Conservation (phyloP, 1,284 basidiomycete species). For the Moesziomyces parantarcticus region DNA sequence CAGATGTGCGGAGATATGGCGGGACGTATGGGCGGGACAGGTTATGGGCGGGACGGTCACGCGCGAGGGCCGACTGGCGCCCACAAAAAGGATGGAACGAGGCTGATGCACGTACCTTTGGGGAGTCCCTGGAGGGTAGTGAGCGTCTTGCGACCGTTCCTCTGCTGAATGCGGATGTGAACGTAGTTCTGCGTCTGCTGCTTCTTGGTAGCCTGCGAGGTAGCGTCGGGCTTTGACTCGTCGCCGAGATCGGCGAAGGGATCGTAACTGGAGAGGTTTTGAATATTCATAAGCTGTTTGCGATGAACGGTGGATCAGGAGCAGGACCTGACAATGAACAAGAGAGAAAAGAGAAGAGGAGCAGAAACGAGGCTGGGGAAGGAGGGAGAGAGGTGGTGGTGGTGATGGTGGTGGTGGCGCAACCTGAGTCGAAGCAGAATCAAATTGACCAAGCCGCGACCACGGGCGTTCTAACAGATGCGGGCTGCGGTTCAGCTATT, state of each 20-base stretch:
- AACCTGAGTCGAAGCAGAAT: slow-evolving; percentile 1
- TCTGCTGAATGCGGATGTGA: slow-evolving; percentile 85
- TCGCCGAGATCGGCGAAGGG: slow-evolving; percentile 68
- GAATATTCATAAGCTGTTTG: slow-evolving; percentile 66
- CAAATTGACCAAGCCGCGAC: not conserved
- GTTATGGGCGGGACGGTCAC: too few relatives aligned
- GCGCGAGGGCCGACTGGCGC: too few relatives aligned
- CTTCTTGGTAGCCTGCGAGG: slow-evolving; percentile 49
- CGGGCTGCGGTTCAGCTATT: not conserved
- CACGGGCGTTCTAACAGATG: not conserved
- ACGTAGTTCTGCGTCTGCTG: slow-evolving; percentile 67
- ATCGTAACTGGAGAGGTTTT: slow-evolving; percentile 68
- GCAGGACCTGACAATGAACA: slow-evolving; percentile 40
- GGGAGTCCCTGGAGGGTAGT: slow-evolving; percentile 97
- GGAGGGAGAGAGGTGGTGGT: not conserved
- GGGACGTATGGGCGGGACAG: too few relatives aligned
- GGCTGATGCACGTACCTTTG: slow-evolving; percentile 74
- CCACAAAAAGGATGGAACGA: too few relatives aligned
- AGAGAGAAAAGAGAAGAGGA: slow-evolving; percentile 1
- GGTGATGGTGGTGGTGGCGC: not conserved
- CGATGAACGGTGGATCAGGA: slow-evolving; percentile 48
- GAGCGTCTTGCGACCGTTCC: slow-evolving; percentile 98
- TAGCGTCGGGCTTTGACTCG: slow-evolving; percentile 50
- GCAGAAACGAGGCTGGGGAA: slow-evolving; percentile 2
- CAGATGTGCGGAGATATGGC: too few relatives aligned